Base-by-base conservation (phyloP, 202 grass and related monocot species). In the Musa balbisiana region DNA sequence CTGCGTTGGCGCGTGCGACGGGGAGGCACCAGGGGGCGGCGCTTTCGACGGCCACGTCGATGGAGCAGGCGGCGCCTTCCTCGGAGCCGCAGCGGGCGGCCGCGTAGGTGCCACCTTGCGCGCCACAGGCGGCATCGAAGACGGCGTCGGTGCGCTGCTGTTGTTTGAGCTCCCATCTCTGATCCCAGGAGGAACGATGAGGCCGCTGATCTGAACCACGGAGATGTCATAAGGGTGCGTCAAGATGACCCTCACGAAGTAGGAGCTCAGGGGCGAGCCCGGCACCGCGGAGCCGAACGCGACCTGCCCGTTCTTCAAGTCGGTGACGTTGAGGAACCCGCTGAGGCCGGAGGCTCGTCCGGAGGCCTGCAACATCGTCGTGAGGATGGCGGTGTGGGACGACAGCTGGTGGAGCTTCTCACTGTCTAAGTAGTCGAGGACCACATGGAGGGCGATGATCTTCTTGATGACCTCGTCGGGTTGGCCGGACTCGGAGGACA, bases 321-420 rank as follows among this genome's bases (percentile, higher is more conserved):
- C 59, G 49, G 76, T 89, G 69, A 91, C 62, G 80, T 82, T 84
- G 11, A 97, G 53, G 59, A 93, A 91, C 19, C 93, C 93, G 15
- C 85, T 25, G 49, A 70, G 58, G 78, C 81, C 64, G 11, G 43
- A 29, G 70, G 86, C 84, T 10, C 70, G 43, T 0, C 93, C 93
- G 49, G 74, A 83, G 49, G 86, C 79, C 83, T 93, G 88, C 86
- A 84, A 91, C 76, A 97, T 86, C 26, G 93, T 97, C 73, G 90
- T 87, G 73, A 80, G 29, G 65, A 91, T 56, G 81, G 83, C 54
- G 25, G 83, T 84, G 78, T 50, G 56, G 50, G 69, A 71, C 10
- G 73, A 73, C 25, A 91, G 58, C 33, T 77, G 79, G 1, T 55
- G 49, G 1, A 98, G 52, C 79, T 87, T 93, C 3, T 80, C 77